A percentile compares a stretch with the other conserved stretches of the same genome.
Evolutionary conservation across 1,139 yeast genomes (phyloP).

Genomic region (Yamadazyma conglobata): DNA sequence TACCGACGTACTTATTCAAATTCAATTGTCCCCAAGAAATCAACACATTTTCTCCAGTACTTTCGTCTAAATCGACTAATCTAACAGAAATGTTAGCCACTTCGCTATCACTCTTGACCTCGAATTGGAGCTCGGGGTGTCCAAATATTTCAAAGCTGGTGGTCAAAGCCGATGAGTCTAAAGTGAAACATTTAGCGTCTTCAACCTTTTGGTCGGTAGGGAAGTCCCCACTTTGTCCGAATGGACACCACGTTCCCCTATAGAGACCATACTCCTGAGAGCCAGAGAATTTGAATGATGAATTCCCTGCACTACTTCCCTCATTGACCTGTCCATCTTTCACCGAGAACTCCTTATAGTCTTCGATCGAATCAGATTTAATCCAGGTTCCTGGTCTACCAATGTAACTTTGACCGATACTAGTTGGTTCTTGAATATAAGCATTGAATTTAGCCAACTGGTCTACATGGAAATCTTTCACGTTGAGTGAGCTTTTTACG

Average conservation of each 20-base stretch:
- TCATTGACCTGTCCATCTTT: not conserved
- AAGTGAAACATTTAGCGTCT: conserved; percentile 31
- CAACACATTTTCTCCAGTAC: conserved; percentile 26
- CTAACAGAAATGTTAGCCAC: conserved; percentile 34
- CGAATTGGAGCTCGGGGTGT: conserved; percentile 26
- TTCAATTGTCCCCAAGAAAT: conserved; percentile 44
- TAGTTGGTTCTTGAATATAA: conserved; percentile 35
- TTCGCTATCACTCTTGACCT: conserved; percentile 27
- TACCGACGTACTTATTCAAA: conserved; percentile 30
- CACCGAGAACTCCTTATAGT: not conserved
- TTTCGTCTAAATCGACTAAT: conserved; percentile 30
- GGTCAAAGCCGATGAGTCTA: conserved; percentile 23
- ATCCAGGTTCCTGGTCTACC: conserved; percentile 36
- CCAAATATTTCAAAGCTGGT: conserved; percentile 27
- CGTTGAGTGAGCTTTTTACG: not conserved
- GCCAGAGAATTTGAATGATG: conserved; percentile 21
- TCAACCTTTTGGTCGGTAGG: conserved; percentile 40
- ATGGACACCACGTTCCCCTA: conserved; percentile 42
- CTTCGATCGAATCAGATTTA: conserved; percentile 14
- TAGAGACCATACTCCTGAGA: conserved; percentile 34
- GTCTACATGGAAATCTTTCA: conserved; percentile 14
- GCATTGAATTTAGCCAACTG: conserved; percentile 26
- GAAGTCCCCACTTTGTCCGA: conserved; percentile 41
- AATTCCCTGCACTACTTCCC: not conserved
- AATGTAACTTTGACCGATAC: conserved; percentile 27